These are phyloP conservation scores for Cicer arietinum DNA, from an alignment of 306 rosid species.

Conservation along the genomic window DNA sequence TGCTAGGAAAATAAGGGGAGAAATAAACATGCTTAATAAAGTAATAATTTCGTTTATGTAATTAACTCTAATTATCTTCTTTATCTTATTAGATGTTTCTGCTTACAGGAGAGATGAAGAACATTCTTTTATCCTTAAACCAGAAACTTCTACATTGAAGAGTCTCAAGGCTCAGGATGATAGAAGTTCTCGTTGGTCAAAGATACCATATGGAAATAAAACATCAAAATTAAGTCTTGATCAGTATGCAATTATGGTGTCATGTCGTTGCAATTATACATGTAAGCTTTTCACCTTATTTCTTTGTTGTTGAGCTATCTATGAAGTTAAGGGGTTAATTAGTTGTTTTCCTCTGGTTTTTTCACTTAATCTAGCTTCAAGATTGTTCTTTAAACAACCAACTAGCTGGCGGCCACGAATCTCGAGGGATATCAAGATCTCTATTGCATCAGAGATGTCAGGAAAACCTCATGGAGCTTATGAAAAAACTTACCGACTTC, in stretches of 20 bases:
- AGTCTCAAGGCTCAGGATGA: slow-evolving; percentile 58
- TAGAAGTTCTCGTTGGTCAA: slow-evolving; percentile 61
- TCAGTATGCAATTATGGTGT: slow-evolving; percentile 87
- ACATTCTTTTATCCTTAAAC: slow-evolving; percentile 93
- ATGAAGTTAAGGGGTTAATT: slow-evolving; percentile 38
- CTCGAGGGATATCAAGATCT: slow-evolving; percentile 86
- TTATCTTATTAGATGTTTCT: slow-evolving; percentile 46
- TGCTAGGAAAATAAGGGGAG: slow-evolving; percentile 22
- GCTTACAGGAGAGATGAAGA: slow-evolving; percentile 89
- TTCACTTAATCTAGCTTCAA: slow-evolving; percentile 62
- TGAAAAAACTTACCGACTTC: slow-evolving; percentile 67
- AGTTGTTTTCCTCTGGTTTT: slow-evolving; percentile 33
- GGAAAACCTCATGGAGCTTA: slow-evolving; percentile 54
- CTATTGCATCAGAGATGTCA: slow-evolving; percentile 75
- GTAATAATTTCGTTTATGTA: slow-evolving; percentile 4
- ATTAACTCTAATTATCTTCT: slow-evolving; percentile 33
- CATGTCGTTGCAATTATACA: slow-evolving; percentile 91
- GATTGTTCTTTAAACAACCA: slow-evolving; percentile 85
- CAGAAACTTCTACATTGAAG: slow-evolving; percentile 69
- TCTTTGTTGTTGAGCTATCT: slow-evolving; percentile 34
- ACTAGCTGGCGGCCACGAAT: slow-evolving; percentile 80
- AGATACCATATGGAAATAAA: slow-evolving; percentile 52
- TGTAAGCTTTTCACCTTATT: slow-evolving; percentile 51
- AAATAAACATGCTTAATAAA: slow-evolving; percentile 3
- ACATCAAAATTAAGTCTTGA: slow-evolving; percentile 59